Conservation (phyloP, 352 stramenopile species). For the Pythium grandisporangium region DNA sequence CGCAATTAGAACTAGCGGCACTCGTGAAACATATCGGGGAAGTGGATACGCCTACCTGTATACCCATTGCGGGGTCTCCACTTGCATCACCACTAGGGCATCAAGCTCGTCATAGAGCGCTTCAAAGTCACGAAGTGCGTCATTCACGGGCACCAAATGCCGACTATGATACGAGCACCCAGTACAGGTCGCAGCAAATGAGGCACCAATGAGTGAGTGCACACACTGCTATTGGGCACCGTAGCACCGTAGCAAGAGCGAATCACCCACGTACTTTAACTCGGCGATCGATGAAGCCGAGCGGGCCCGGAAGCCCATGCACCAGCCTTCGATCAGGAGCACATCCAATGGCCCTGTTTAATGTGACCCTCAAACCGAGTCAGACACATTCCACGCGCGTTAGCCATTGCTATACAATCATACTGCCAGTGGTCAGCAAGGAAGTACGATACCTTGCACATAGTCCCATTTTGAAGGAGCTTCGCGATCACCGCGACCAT, state of each 20-base stretch:
- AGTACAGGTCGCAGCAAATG: too few species aligned
- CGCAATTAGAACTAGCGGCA: not conserved
- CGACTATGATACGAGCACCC: slow-evolving; percentile 14
- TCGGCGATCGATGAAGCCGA: slow-evolving; percentile 12
- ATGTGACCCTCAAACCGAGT: not conserved
- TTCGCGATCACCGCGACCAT: slow-evolving; percentile 62
- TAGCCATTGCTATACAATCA: slow-evolving; percentile 1
- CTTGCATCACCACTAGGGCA: slow-evolving; percentile 64
- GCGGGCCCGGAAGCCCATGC: slow-evolving; percentile 70
- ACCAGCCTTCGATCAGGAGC: slow-evolving; percentile 81
- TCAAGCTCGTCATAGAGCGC: slow-evolving; percentile 59
- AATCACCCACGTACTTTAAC: slow-evolving; percentile 5
- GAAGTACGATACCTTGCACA: slow-evolving; percentile 29
- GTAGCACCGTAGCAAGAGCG: not conserved
- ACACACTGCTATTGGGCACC: too few species aligned
- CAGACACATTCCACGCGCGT: not conserved
- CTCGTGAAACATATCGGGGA: too few species aligned
- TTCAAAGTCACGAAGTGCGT: slow-evolving; percentile 46
- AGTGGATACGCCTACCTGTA: slow-evolving; percentile 79
- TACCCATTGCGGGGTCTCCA: slow-evolving; percentile 66
- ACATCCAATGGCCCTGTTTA: slow-evolving; percentile 63
- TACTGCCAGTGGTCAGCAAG: not conserved
- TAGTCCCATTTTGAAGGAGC: slow-evolving; percentile 40
- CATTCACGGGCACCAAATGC: slow-evolving; percentile 60
- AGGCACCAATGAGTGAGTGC: too few species aligned